Percentiles rank a stretch among this genome's conserved stretches.
These are phyloP conservation scores for Zalerion maritima DNA, from an alignment of 495 filamentous ascomycete species.

Conservation along the genomic window DNA sequence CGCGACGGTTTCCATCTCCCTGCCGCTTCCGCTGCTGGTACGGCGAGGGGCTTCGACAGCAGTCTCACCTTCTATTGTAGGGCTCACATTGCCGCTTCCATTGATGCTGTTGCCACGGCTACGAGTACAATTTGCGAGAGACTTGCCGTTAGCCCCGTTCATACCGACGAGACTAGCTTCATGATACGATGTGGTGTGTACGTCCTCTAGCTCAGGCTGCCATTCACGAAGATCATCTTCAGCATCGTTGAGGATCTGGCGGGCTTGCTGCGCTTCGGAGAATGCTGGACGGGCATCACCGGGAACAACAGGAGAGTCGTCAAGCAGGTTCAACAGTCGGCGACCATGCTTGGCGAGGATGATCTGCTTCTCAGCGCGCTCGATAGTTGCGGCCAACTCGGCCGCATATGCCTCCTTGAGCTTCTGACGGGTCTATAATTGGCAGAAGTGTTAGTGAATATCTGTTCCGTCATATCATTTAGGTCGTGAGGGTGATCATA, in stretches of 20 bases:
- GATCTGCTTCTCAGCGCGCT: constrained; percentile 91
- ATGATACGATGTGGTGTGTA: no score
- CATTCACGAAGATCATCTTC: constrained; percentile 75
- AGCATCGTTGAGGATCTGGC: constrained; percentile 80
- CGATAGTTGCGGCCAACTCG: constrained; percentile 76
- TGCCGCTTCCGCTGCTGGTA: no score
- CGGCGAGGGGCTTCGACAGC: no score
- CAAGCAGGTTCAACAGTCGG: constrained; percentile 72
- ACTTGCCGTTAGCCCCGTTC: no score
- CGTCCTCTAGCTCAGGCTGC: constrained; percentile 44
- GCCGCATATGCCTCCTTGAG: constrained; percentile 84
- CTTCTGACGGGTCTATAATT: constrained; percentile 65
- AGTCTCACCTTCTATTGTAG: no score
- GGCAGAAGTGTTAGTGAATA: constrained; percentile 5
- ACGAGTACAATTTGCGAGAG: no score
- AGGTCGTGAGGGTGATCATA: no score
- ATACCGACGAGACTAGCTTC: no score
- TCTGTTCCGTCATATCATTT: no score
- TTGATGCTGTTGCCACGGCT: no score
- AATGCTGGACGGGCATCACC: constrained; percentile 61
- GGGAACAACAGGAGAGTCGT: constrained; percentile 80
- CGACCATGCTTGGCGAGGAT: constrained; percentile 82
- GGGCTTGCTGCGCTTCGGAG: constrained; percentile 45
- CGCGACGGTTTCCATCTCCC: no score
- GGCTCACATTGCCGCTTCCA: no score